These are phyloP conservation scores for Rhizomucor pusillus DNA, from an alignment of 371 early-diverging fungal species.

Conservation along the genomic window DNA sequence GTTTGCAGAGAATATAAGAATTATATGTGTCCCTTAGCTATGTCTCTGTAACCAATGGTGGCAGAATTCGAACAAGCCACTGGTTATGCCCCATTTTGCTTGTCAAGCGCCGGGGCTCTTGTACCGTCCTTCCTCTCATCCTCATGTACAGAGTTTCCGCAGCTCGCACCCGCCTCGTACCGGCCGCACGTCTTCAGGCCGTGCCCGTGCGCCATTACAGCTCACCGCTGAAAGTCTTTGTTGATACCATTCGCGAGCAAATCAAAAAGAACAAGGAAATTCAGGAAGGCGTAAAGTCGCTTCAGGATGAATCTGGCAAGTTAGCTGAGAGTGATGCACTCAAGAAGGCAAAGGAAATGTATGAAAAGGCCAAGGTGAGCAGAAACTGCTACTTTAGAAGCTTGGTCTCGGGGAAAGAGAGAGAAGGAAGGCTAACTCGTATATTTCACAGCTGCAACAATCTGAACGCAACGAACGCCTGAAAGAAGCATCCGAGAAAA, in stretches of 20 bases:
- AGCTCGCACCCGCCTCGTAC: no score
- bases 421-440: neutral
- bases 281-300: constrained; percentile 82
- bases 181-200: no score
- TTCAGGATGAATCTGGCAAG: constrained; percentile 80
- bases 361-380: constrained; percentile 63
- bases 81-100: no score
- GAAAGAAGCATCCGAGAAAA: constrained; percentile 71
- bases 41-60: no score
- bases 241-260: constrained; percentile 86
- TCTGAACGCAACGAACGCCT: constrained; percentile 52
- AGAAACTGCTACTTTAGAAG: neutral
- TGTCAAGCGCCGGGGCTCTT: no score
- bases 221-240: constrained; percentile 60
- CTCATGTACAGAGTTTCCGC: no score
- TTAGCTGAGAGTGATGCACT: constrained; percentile 86
- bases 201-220: constrained; percentile 47
- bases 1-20: no score
- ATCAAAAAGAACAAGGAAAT: constrained; percentile 91
- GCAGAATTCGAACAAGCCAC: no score
- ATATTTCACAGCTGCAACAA: constrained; percentile 32
- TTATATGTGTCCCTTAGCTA: no score
- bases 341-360: constrained; percentile 84
- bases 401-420: neutral
- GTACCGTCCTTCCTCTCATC: no score